These are phyloP conservation scores for Macadamia integrifolia DNA, from an alignment of 164 flowering plant species.

Conservation along the genomic window DNA sequence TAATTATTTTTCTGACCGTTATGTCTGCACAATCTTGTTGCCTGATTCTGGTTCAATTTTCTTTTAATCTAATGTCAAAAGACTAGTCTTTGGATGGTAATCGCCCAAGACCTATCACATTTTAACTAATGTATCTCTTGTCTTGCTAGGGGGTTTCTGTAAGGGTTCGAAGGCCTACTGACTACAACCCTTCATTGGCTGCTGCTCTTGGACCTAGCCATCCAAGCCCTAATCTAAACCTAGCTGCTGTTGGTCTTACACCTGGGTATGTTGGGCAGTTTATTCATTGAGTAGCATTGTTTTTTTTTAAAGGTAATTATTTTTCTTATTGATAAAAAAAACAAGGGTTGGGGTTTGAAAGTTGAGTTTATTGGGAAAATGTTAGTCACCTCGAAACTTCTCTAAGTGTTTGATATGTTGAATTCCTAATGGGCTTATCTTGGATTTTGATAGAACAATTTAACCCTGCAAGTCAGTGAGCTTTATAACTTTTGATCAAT, in stretches of 20 bases:
- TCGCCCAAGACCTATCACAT: background rate
- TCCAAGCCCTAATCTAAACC: slow-evolving; percentile 69
- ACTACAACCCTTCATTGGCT: slow-evolving; percentile 80
- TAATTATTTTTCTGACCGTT: background rate
- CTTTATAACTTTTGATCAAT: too few relatives aligned
- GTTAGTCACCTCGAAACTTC: too few relatives aligned
- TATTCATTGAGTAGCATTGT: background rate
- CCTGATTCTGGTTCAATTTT: background rate
- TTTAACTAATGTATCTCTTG: slow-evolving; percentile 5
- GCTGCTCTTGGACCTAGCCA: slow-evolving; percentile 94
- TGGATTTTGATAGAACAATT: background rate
- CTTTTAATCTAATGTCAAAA: background rate
- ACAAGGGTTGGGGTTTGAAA: background rate
- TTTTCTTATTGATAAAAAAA: background rate
- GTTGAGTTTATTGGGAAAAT: background rate
- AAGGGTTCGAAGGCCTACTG: slow-evolving; percentile 80
- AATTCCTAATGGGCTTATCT: background rate
- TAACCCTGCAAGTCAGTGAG: too few relatives aligned
- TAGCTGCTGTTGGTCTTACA: slow-evolving; percentile 71
- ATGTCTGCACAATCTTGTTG: background rate
- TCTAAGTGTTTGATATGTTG: too few relatives aligned
- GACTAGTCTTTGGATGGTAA: background rate
- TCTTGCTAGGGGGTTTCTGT: slow-evolving; percentile 68
- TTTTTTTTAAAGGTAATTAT: background rate
- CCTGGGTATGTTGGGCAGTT: slow-evolving; percentile 45